A percentile compares a stretch with the other conserved stretches of the same genome.
phyloP scores from a whole-genome alignment of 495 filamentous ascomycete species.

The Aspergillus nidulans region DNA sequence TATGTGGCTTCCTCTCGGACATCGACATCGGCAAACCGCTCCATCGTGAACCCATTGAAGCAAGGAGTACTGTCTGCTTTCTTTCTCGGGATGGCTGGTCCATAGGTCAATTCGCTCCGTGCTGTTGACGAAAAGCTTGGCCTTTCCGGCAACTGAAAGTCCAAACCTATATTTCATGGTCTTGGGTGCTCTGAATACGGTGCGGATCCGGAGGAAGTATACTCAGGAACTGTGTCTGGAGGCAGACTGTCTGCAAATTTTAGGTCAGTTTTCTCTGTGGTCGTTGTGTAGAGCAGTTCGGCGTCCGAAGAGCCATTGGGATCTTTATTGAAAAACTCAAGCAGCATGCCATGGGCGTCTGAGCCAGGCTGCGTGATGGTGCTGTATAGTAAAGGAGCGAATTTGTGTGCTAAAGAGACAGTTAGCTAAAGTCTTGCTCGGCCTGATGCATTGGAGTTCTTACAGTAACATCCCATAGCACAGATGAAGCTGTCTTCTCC shows the following conservation, averaged over 20 bases:
- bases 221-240: no score
- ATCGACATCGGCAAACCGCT: neutral
- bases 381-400: no score
- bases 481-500: no score
- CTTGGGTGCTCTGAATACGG: neutral
- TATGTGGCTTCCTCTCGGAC: neutral
- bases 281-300: neutral
- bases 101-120: neutral
- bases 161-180: neutral
- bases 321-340: neutral
- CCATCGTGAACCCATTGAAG: neutral
- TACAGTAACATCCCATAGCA: no score
- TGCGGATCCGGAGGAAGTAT: neutral
- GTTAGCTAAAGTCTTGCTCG: no score
- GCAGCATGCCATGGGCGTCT: neutral
- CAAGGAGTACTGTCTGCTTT: neutral
- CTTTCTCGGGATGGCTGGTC: neutral
- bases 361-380: neutral
- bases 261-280: neutral
- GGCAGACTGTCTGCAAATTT: neutral
- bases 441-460: no score
- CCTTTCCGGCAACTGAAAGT: neutral
- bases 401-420: no score
- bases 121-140: neutral
- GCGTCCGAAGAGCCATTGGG: neutral